phyloP scores from a whole-genome alignment of 2,329 filamentous ascomycete species.

The Aspergillus persii region DNA sequence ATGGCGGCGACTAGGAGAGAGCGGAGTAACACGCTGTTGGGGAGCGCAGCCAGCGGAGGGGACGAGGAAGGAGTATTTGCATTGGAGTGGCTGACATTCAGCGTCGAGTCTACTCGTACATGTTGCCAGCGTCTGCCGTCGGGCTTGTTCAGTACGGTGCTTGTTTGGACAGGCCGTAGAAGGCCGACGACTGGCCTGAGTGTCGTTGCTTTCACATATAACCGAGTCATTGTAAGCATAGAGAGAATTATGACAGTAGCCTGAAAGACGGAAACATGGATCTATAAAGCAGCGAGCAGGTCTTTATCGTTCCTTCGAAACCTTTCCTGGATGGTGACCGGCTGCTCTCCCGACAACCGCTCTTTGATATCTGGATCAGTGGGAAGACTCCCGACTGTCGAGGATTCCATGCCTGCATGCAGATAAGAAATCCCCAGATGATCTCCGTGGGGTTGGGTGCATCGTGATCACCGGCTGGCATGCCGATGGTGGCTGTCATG shows the following conservation, averaged over 20 bases:
- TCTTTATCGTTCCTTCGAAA: neutral
- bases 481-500: neutral
- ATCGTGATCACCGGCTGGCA: neutral
- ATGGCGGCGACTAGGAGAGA: conserved; percentile 48
- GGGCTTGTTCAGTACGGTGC: too few species aligned
- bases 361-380: neutral
- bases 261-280: neutral
- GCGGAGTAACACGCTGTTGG: conserved; percentile 37
- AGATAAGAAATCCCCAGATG: neutral
- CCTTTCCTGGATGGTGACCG: neutral
- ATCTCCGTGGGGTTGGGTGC: neutral
- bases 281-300: neutral
- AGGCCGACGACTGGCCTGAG: neutral
- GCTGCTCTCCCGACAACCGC: neutral
- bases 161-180: neutral
- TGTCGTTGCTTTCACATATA: neutral
- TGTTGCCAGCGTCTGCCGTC: neutral
- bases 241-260: neutral
- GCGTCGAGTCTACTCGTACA: neutral
- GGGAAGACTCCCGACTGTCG: neutral
- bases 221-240: neutral
- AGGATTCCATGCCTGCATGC: neutral
- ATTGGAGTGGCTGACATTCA: neutral
- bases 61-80: neutral
- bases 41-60: conserved; percentile 29